A percentile compares a stretch with the other conserved stretches of the same genome.
Conservation (phyloP, 352 stramenopile genomes). For the Thalassiosira exigua region DNA sequence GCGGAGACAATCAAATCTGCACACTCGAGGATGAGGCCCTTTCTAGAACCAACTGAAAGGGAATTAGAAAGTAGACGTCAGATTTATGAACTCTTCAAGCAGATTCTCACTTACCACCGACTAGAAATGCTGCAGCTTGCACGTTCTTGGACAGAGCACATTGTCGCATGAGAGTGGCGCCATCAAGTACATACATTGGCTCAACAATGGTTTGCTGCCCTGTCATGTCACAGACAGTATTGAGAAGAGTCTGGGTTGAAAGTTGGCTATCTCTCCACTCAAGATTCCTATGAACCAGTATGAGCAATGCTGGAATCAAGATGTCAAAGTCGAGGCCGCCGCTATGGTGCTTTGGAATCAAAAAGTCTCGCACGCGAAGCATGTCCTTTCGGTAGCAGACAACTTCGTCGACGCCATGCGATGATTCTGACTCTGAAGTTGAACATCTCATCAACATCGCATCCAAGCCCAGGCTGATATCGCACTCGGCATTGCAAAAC, state of each 20-base stretch:
- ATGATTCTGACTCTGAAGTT: background rate
- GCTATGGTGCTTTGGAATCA: conserved; percentile 40
- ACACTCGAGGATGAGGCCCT: conserved; percentile 79
- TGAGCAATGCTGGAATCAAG: conserved; percentile 73
- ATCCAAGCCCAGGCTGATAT: conserved; percentile 50
- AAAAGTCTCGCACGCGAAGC: conserved; percentile 32
- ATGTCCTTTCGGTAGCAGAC: conserved; percentile 56
- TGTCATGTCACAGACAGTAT: conserved; percentile 75
- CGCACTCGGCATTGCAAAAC: conserved; percentile 75
- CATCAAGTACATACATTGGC: conserved; percentile 69
- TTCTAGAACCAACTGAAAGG: too few relatives aligned
- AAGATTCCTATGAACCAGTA: conserved; percentile 50
- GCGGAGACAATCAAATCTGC: conserved; percentile 68
- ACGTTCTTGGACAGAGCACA: conserved; percentile 74
- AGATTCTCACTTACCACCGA: too few relatives aligned
- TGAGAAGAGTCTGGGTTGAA: conserved; percentile 73
- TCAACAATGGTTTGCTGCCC: conserved; percentile 55
- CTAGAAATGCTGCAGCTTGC: conserved; percentile 69
- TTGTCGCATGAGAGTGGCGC: conserved; percentile 66
- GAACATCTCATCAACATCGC: conserved; percentile 14
- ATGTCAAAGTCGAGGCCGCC: conserved; percentile 79
- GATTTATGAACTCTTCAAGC: too few relatives aligned
- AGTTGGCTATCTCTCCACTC: conserved; percentile 64
- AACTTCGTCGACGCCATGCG: conserved; percentile 9
- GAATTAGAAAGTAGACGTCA: too few relatives aligned